Percentiles rank a stretch among this genome's conserved stretches.
Evolutionary conservation across 768 basidiomycete species (phyloP).

Genomic region (Tephrocybe sp.): DNA sequence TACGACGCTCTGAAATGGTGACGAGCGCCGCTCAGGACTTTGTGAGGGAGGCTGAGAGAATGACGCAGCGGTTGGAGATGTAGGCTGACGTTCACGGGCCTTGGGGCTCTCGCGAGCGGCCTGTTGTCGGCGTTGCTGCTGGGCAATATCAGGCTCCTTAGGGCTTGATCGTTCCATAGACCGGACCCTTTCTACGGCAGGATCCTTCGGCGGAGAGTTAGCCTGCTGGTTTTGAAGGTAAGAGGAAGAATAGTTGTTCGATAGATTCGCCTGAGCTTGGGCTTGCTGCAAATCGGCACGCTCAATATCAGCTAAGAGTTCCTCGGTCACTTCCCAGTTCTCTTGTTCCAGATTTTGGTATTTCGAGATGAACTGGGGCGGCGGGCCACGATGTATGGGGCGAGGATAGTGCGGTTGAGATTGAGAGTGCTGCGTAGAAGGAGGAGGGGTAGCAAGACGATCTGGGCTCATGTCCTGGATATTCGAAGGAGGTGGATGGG

Average conservation of each 20-base stretch:
- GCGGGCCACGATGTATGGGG: constrained; percentile 53
- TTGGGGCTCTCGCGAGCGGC: constrained; percentile 47
- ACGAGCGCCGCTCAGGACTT: constrained; percentile 51
- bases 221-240: constrained; percentile 26
- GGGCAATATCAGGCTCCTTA: constrained; percentile 45
- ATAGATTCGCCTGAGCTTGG: constrained; percentile 39
- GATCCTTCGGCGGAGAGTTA: constrained; percentile 49
- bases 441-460: constrained; percentile 32
- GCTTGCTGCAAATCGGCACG: constrained; percentile 63
- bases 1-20: constrained; percentile 49
- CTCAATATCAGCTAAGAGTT: constrained; percentile 70
- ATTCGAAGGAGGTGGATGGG: constrained; percentile 33
- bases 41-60: constrained; percentile 38
- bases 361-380: constrained; percentile 54
- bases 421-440: constrained; percentile 27
- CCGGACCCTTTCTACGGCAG: constrained; percentile 53
- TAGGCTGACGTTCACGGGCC: constrained; percentile 40
- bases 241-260: constrained; percentile 27
- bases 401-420: constrained; percentile 57
- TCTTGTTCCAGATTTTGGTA: constrained; percentile 50
- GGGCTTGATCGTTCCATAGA: constrained; percentile 51
- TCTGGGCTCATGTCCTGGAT: constrained; percentile 27
- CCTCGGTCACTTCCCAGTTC: constrained; percentile 65
- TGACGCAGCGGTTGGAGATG: constrained; percentile 31
- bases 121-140: constrained; percentile 33